Evolutionary conservation across 805 yeast genomes (phyloP).

Genomic region (Tetrapisispora pingtungensis): DNA sequence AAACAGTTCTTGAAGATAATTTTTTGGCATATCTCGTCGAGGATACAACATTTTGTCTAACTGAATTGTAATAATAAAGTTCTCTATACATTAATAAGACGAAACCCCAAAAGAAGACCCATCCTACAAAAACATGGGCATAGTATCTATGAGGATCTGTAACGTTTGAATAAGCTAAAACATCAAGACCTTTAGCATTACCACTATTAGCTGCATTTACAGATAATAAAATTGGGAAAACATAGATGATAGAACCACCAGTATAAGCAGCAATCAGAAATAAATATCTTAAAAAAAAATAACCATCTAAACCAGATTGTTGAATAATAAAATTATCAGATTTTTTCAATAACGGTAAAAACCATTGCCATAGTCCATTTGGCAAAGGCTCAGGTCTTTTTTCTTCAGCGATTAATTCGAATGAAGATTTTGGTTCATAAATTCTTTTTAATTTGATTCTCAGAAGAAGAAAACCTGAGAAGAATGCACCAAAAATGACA

Average conservation of each 20-base stretch:
- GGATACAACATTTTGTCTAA: constrained; percentile 68
- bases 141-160: constrained; percentile 52
- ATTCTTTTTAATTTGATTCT: constrained; percentile 64
- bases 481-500: constrained; percentile 51
- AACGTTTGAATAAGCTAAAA: constrained; percentile 70
- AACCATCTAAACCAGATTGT: constrained; percentile 92
- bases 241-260: constrained; percentile 42
- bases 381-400: constrained; percentile 69
- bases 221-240: constrained; percentile 69
- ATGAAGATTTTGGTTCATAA: constrained; percentile 73
- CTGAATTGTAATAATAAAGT: constrained; percentile 61
- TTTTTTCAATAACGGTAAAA: constrained; percentile 49
- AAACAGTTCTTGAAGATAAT: constrained; percentile 68
- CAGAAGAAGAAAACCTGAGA: constrained; percentile 51
- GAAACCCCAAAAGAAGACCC: constrained; percentile 65
- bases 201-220: constrained; percentile 65
- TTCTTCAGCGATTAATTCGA: constrained; percentile 46
- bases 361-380: constrained; percentile 60
- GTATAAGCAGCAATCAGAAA: constrained; percentile 44
- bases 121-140: constrained; percentile 76
- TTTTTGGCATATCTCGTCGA: constrained; percentile 72
- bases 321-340: constrained; percentile 68
- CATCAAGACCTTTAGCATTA: constrained; percentile 58
- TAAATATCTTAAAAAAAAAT: constrained; percentile 75
- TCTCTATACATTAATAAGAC: constrained; percentile 76